Evolutionary conservation across 257 asterid species (phyloP).

Genomic region (Solanum appendiculatum): DNA sequence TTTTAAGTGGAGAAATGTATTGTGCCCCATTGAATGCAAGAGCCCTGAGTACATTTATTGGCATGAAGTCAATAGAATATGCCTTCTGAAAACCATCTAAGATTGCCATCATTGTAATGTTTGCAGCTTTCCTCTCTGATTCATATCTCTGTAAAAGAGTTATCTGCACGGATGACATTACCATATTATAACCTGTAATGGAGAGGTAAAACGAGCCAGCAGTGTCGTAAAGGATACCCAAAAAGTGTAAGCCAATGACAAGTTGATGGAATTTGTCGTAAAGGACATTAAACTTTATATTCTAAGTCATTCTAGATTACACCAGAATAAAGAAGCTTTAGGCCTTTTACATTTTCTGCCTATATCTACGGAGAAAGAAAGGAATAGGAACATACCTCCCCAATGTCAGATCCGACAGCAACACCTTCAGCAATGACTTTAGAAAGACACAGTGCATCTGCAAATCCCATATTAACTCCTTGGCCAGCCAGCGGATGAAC

Average conservation of each 20-base stretch:
- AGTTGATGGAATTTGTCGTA: neutral
- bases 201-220: neutral
- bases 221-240: neutral
- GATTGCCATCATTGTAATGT: slow-evolving; percentile 71
- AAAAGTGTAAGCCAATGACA: neutral
- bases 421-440: slow-evolving; percentile 73
- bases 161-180: slow-evolving; percentile 27
- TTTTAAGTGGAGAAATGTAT: slow-evolving; percentile 65
- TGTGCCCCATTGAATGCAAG: slow-evolving; percentile 88
- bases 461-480: slow-evolving; percentile 98
- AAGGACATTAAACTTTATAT: neutral
- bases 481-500: slow-evolving; percentile 99
- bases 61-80: slow-evolving; percentile 77
- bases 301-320: neutral
- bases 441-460: slow-evolving; percentile 69
- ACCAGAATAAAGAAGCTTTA: neutral
- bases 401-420: slow-evolving; percentile 89
- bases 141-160: slow-evolving; percentile 66
- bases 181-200: neutral
- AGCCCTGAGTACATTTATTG: slow-evolving; percentile 66
- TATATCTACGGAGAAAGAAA: neutral
- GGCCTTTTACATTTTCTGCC: neutral
- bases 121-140: slow-evolving; percentile 78
- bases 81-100: slow-evolving; percentile 95
- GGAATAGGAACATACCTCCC: slow-evolving; percentile 51